Conservation (phyloP, 306 rosid species). For the Carpinus fangiana region DNA sequence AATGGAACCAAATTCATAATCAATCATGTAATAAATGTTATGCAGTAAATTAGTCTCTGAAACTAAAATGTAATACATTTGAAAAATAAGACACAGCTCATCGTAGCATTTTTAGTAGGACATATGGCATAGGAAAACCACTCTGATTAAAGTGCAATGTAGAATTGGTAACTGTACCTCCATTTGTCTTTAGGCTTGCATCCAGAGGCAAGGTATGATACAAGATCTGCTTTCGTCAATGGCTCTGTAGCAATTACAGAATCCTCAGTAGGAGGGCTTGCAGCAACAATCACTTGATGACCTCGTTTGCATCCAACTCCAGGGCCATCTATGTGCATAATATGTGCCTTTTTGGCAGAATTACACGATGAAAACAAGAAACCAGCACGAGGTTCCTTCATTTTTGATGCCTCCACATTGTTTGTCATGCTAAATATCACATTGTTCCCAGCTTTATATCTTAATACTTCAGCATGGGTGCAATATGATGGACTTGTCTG, state of each 20-base stretch:
- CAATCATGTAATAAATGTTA: background rate
- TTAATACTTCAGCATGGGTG: constrained; percentile 31
- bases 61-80: background rate
- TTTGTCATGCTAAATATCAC: constrained; percentile 25
- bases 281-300: constrained; percentile 58
- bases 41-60: background rate
- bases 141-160: background rate
- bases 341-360: constrained; percentile 41
- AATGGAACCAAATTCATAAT: background rate
- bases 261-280: constrained; percentile 95
- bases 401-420: constrained; percentile 35
- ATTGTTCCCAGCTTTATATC: constrained; percentile 32
- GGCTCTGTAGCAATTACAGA: constrained; percentile 71
- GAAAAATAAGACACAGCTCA: background rate
- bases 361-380: constrained; percentile 36
- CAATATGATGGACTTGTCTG: constrained; percentile 38
- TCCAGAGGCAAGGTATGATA: constrained; percentile 77
- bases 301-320: constrained; percentile 34
- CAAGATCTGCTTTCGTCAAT: constrained; percentile 77
- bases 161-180: background rate
- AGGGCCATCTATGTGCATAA: constrained; percentile 28
- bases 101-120: background rate
- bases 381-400: constrained; percentile 44
- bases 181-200: constrained; percentile 61
- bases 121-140: background rate